phyloP scores from a whole-genome alignment of 148 eudicot species.

The Rhododendron vialii region DNA sequence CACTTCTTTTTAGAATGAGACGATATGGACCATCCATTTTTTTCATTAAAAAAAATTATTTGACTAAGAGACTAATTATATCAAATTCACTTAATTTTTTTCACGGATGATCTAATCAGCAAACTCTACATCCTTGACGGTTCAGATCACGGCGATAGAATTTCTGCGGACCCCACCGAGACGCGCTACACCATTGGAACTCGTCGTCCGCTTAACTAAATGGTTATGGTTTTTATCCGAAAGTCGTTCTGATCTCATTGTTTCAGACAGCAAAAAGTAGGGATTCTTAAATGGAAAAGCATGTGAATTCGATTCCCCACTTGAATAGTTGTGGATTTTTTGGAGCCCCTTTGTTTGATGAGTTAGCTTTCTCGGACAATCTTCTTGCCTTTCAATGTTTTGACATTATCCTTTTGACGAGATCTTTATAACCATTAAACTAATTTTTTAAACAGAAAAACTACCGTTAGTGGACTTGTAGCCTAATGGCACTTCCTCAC shows the following conservation, averaged over 20 bases:
- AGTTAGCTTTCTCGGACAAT: background rate
- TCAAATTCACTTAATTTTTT: background rate
- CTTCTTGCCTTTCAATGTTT: background rate
- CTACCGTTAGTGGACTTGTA: too few species aligned
- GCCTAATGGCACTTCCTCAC: too few species aligned
- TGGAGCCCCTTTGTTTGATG: background rate
- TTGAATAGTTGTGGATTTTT: background rate
- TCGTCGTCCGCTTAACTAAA: background rate
- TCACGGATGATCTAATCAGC: background rate
- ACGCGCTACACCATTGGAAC: background rate
- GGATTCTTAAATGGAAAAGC: background rate
- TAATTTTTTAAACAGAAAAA: background rate
- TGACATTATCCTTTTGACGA: background rate
- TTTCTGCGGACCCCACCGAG: background rate
- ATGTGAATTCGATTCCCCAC: slow-evolving; percentile 11
- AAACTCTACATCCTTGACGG: background rate
- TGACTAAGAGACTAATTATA: background rate
- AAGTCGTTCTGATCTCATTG: background rate
- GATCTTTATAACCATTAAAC: background rate
- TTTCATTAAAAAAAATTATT: background rate
- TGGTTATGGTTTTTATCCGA: background rate
- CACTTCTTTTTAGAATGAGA: background rate
- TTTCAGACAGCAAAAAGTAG: background rate
- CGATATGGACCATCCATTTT: background rate
- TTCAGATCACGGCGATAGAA: background rate